Conservation (phyloP, 352 stramenopile species). For the Globisporangium mamillatum region DNA sequence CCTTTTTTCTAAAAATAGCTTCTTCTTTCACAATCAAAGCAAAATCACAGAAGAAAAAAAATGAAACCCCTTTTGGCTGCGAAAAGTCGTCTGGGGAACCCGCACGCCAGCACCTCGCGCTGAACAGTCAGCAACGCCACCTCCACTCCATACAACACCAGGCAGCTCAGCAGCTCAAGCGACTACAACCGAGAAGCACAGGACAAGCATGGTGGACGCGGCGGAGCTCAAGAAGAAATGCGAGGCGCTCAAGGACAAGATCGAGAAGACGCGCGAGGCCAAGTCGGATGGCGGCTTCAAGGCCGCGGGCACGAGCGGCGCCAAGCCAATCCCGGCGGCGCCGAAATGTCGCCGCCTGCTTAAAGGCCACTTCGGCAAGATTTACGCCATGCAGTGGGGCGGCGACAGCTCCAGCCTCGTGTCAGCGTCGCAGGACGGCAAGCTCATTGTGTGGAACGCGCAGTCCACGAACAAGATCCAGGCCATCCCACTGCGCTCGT, state of each 20-base stretch:
- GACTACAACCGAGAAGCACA: not conserved
- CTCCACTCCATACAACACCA: not conserved
- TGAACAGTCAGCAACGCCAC: not conserved
- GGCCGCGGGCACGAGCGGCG: constrained; percentile 47
- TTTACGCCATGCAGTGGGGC: constrained; percentile 99
- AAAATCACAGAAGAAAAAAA: too few relatives aligned
- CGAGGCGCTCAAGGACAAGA: constrained; percentile 84
- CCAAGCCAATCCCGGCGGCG: constrained; percentile 76
- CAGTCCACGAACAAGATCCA: constrained; percentile 97
- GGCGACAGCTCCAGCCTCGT: constrained; percentile 90
- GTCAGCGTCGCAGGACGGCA: constrained; percentile 96
- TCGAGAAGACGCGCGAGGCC: constrained; percentile 76
- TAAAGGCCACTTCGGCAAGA: constrained; percentile 99
- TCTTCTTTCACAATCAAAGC: too few relatives aligned
- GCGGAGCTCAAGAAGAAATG: constrained; percentile 87
- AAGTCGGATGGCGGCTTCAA: constrained; percentile 83
- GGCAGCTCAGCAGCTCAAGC: not conserved
- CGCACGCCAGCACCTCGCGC: not conserved
- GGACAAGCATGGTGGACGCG: constrained; percentile 54
- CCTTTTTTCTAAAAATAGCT: too few relatives aligned
- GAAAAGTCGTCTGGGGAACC: not conserved
- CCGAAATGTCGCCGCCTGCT: constrained; percentile 93
- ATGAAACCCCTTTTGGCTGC: not conserved
- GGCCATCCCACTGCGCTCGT: constrained; percentile 95
- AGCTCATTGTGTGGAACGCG: constrained; percentile 99